Base-by-base conservation (phyloP, 805 yeast genomes). In the Nakazawaea pomicola region DNA sequence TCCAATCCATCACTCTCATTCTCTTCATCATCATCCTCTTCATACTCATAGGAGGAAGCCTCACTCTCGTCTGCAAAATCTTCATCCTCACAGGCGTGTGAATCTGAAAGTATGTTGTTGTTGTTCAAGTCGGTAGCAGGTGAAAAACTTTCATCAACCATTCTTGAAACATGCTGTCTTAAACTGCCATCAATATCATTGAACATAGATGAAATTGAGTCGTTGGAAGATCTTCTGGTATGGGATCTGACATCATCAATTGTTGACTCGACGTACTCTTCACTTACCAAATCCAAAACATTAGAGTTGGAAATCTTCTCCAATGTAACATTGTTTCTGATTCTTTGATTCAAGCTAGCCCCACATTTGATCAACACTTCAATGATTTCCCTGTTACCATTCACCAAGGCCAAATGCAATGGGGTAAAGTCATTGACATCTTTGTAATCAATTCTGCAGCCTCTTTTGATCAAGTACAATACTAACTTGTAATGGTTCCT, bases 371-470 rank as follows among this genome's bases (percentile, higher is more conserved):
- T 56, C 47, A 86, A 68, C 32, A 81, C 54, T 33, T 72, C 70
- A 46, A 86, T 83, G 29, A 83, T 68, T 35, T 74, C 80, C 38
- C 85, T 66, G 53, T 83, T 74, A 24, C 96, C 96, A 49, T 72
- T 68, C 50, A 90, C 58, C 24, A 88, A 76, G 0, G 97, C 96
- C 55, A 84, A 80, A 58, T 90, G 96, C 43, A 93, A 66, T 4
- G 99, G 95, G 0, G 96, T 82, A 47, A 76, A 76, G 1, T 95
- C 96, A 55, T 81, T 85, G 32, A 72, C 69, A 58, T 93, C 99
- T 52, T 74, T 76, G 35, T 71, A 67, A 58, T 87, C 90, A 33
- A 82, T 70, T 52, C 82, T 75, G 55, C 79, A 74, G 1, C 81
- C 82, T 52, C 64, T 76, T 37, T 72, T 78, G 4, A 90, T 64